Conservation (phyloP, 495 filamentous ascomycete genomes). For the Cudoniella acicularis region DNA sequence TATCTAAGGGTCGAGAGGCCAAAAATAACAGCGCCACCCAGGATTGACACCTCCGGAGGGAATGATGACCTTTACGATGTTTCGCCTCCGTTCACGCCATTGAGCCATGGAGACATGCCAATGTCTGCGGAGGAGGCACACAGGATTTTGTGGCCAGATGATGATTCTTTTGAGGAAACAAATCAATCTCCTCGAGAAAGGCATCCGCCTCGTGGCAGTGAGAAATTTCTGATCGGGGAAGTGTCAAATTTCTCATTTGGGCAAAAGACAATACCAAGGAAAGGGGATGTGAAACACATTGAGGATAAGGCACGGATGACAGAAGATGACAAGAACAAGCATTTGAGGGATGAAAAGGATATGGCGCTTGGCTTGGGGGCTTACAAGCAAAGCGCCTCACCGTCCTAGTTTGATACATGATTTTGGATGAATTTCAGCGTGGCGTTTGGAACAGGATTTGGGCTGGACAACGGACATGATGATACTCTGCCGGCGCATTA, state of each 20-base stretch:
- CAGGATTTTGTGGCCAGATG: slow-evolving; percentile 17
- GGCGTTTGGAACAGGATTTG: slow-evolving; percentile 4
- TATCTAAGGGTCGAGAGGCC: background rate
- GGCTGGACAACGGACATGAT: background rate
- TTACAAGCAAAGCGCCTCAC: slow-evolving; percentile 2
- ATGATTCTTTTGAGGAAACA: background rate
- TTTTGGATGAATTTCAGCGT: background rate
- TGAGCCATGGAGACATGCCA: background rate
- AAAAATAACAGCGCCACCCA: background rate
- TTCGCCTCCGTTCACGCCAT: slow-evolving; percentile 10
- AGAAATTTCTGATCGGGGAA: slow-evolving; percentile 15
- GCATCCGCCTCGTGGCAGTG: slow-evolving; percentile 2
- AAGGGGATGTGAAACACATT: slow-evolving; percentile 9
- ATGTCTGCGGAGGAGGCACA: slow-evolving; percentile 21
- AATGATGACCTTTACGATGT: slow-evolving; percentile 17
- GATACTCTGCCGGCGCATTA: slow-evolving; percentile 8
- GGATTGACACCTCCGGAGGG: background rate
- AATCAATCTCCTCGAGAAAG: background rate
- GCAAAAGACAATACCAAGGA: background rate
- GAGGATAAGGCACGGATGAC: slow-evolving; percentile 20
- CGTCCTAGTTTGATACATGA: background rate
- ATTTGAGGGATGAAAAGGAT: slow-evolving; percentile 24
- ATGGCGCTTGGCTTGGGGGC: slow-evolving; percentile 13
- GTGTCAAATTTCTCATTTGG: background rate
- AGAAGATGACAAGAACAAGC: slow-evolving; percentile 20